Evolutionary conservation across 495 filamentous ascomycete species (phyloP).

Genomic region (Tuber calosporum): DNA sequence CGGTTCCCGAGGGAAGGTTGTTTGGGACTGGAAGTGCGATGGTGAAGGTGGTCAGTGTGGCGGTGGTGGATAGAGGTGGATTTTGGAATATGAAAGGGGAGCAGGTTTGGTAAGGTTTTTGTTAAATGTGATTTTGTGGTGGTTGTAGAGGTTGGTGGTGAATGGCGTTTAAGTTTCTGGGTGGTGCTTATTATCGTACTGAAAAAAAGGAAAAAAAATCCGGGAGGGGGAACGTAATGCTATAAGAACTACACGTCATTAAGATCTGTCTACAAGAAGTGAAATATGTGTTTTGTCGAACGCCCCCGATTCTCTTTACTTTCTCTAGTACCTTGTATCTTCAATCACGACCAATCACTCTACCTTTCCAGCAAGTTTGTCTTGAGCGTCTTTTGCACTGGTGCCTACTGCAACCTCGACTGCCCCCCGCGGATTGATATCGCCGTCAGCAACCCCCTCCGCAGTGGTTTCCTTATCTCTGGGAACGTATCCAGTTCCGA

Average conservation of each 20-base stretch:
- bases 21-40: constrained; percentile 44
- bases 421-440: constrained; percentile 35
- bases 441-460: constrained; percentile 32
- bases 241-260: background rate
- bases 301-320: background rate
- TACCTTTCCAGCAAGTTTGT: constrained; percentile 33
- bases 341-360: background rate
- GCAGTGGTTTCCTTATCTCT: constrained; percentile 45
- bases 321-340: background rate
- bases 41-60: constrained; percentile 44
- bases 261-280: background rate
- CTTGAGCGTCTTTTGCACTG: constrained; percentile 44
- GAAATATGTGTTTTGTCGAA: background rate
- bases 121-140: no score
- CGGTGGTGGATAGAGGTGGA: constrained; percentile 52
- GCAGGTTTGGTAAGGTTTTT: constrained; percentile 48
- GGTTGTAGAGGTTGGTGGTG: background rate
- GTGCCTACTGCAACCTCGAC: constrained; percentile 40
- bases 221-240: background rate
- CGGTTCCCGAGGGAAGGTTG: constrained; percentile 44
- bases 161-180: background rate
- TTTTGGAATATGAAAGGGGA: constrained; percentile 75
- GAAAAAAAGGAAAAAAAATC: no score
- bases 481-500: constrained; percentile 56
- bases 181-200: background rate